These are phyloP conservation scores for Pestalotiopsis sp. DNA, from an alignment of 2,329 filamentous ascomycete genomes.

Conservation along the genomic window DNA sequence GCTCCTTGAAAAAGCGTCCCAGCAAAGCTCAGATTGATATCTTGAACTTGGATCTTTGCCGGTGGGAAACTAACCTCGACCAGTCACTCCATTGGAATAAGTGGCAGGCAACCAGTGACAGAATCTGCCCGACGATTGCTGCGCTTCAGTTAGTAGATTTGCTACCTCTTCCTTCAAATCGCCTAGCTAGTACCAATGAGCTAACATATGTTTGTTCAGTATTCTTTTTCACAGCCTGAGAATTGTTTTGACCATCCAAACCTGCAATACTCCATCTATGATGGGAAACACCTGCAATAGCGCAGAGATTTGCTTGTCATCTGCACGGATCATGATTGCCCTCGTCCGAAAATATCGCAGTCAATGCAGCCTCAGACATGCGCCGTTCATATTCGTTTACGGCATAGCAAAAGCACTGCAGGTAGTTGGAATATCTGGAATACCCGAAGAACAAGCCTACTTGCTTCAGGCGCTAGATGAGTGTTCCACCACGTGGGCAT, in stretches of 20 bases:
- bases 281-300: background rate
- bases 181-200: too few relatives aligned
- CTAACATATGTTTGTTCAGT: background rate
- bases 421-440: background rate
- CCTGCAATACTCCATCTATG: too few relatives aligned
- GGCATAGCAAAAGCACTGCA: background rate
- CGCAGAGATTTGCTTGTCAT: background rate
- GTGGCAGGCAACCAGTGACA: background rate
- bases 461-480: background rate
- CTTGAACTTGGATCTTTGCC: background rate
- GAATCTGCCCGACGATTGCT: background rate
- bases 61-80: background rate
- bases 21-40: background rate
- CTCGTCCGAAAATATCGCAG: background rate
- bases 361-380: background rate
- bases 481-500: background rate
- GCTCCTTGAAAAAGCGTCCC: background rate
- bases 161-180: too few relatives aligned
- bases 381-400: background rate
- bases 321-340: background rate
- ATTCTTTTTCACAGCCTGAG: background rate
- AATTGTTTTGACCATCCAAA: background rate
- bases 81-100: background rate
- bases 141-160: background rate
- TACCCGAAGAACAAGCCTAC: background rate